Evolutionary conservation across 225 moss, liverwort and hornwort genomes (phyloP).

Genomic region (Bryoerythrophyllum caledonicum): DNA sequence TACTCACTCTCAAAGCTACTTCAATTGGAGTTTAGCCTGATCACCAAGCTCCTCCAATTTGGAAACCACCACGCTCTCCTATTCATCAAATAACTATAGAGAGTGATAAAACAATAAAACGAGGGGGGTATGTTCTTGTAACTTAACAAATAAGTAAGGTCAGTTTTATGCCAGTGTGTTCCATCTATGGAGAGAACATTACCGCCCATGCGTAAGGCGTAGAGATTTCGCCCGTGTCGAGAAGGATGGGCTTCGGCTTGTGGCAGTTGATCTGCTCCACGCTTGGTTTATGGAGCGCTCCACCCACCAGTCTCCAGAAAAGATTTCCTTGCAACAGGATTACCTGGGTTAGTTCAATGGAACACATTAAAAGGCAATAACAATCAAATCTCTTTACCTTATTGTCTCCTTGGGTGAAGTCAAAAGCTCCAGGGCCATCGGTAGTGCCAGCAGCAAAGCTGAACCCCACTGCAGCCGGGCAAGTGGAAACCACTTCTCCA

Average conservation of each 20-base stretch:
- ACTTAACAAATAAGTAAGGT: too few relatives aligned
- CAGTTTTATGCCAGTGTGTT: too few relatives aligned
- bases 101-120: too few relatives aligned
- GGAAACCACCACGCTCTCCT: too few relatives aligned
- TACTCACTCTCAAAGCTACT: too few relatives aligned
- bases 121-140: too few relatives aligned
- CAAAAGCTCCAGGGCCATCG: slow-evolving; percentile 85
- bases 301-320: slow-evolving; percentile 82
- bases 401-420: slow-evolving; percentile 78
- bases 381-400: slow-evolving; percentile 29
- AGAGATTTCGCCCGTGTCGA: slow-evolving; percentile 72
- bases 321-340: slow-evolving; percentile 58
- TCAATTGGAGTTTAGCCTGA: too few relatives aligned
- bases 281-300: slow-evolving; percentile 60
- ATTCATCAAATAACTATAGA: too few relatives aligned
- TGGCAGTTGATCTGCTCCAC: slow-evolving; percentile 66
- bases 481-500: slow-evolving; percentile 56
- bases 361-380: neutral
- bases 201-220: slow-evolving; percentile 82
- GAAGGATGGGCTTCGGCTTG: slow-evolving; percentile 74
- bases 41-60: too few relatives aligned
- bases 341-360: neutral
- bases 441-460: slow-evolving; percentile 91
- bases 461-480: slow-evolving; percentile 84
- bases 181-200: neutral